Percentiles rank a stretch among this genome's conserved stretches.
These are phyloP conservation scores for Sarocladiaceae sp. DNA, from an alignment of 2,329 filamentous ascomycete genomes.

Conservation along the genomic window DNA sequence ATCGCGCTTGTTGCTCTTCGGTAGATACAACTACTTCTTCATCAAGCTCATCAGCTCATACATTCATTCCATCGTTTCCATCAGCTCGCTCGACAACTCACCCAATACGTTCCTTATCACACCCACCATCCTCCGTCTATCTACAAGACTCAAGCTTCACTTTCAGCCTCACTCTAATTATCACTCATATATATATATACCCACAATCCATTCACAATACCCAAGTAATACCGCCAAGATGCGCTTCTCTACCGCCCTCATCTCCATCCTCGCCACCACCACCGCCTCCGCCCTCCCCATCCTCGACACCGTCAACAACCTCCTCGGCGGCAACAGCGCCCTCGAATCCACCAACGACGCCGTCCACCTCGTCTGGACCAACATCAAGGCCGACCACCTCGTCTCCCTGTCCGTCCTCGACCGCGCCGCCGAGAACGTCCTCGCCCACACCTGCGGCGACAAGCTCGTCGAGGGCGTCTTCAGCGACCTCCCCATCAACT, in stretches of 20 bases:
- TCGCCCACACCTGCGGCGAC: conserved; percentile 10
- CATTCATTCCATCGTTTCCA: background rate
- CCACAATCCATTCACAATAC: background rate
- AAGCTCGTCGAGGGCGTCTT: conserved; percentile 7
- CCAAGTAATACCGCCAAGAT: conserved; percentile 2
- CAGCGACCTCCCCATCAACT: conserved; percentile 9
- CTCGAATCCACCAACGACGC: background rate
- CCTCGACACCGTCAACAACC: background rate
- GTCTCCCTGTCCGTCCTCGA: conserved; percentile 9
- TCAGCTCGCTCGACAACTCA: background rate
- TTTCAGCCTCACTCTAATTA: too few relatives aligned
- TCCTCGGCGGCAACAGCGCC: conserved; percentile 2
- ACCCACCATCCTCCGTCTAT: background rate
- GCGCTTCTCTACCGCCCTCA: conserved; percentile 8
- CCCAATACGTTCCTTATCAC: conserved; percentile 3
- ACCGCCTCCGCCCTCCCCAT: conserved; percentile 5
- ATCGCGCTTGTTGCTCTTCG: background rate
- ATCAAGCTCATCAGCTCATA: conserved; percentile 1
- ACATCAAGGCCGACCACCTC: conserved; percentile 6
- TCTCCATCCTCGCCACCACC: background rate
- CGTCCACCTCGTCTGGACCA: conserved; percentile 10
- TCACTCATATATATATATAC: too few relatives aligned
- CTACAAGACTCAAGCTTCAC: background rate
- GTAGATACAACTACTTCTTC: background rate
- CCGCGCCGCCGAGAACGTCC: conserved; percentile 8